Percentiles rank a stretch among this genome's conserved stretches.
phyloP scores from a whole-genome alignment of 441 rosid species.

The Jatropha podagrica region DNA sequence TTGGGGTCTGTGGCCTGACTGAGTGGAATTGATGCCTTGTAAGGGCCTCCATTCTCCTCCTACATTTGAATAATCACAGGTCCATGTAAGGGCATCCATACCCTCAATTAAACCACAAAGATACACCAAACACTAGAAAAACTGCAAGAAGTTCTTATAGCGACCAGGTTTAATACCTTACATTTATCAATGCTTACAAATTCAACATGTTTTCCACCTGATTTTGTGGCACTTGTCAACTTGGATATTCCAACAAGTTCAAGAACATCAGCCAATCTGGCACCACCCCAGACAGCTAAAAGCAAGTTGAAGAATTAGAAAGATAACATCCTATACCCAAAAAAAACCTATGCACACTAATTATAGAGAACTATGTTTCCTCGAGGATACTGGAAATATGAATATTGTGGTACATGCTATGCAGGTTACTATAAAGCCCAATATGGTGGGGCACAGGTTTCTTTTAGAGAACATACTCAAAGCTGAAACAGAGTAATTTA shows the following conservation, averaged over 20 bases:
- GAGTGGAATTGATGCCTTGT: slow-evolving; percentile 92
- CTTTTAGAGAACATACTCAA: neutral
- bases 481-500: neutral
- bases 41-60: slow-evolving; percentile 99
- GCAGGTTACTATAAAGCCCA: neutral
- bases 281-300: slow-evolving; percentile 92
- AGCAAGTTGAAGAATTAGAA: slow-evolving; percentile 22
- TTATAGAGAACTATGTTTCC: neutral
- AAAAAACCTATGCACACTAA: neutral
- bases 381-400: neutral
- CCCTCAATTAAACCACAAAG: neutral
- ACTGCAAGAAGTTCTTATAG: slow-evolving; percentile 11
- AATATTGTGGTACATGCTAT: neutral
- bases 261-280: slow-evolving; percentile 83
- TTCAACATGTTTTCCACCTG: slow-evolving; percentile 89
- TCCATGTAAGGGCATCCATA: neutral
- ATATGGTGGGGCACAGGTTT: neutral
- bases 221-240: slow-evolving; percentile 46
- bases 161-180: slow-evolving; percentile 50
- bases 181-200: slow-evolving; percentile 94
- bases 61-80: slow-evolving; percentile 26
- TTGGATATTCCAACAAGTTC: slow-evolving; percentile 80
- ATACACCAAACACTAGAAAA: slow-evolving; percentile 13
- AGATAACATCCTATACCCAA: neutral
- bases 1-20: slow-evolving; percentile 90